Evolutionary conservation across 768 basidiomycete genomes (phyloP).

Genomic region (Grammothele lineata): DNA sequence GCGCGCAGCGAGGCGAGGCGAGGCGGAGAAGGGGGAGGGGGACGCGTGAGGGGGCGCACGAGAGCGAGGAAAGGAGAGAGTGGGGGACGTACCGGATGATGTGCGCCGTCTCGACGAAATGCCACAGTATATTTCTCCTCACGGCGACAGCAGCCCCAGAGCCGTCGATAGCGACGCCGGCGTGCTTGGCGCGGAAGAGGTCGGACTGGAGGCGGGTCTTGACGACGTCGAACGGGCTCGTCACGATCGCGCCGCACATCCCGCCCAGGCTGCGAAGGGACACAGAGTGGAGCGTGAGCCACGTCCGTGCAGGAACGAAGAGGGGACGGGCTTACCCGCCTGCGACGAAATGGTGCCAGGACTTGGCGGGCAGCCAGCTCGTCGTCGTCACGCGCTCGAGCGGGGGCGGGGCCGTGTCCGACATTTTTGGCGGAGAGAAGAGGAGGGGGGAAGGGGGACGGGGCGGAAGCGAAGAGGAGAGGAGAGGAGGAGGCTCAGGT

Average conservation of each 20-base stretch:
- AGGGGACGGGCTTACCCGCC: conserved; percentile 61
- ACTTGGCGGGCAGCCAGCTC: conserved; percentile 58
- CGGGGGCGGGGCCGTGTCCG: conserved; percentile 19
- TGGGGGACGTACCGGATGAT: conserved; percentile 74
- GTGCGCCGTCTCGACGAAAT: conserved; percentile 92
- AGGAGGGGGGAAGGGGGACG: neutral
- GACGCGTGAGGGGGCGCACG: conserved; percentile 79
- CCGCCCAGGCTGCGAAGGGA: conserved; percentile 83
- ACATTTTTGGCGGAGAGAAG: conserved; percentile 15
- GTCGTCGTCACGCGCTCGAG: conserved; percentile 27
- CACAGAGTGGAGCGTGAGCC: neutral
- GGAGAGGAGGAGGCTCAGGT: too few species aligned
- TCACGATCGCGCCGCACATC: conserved; percentile 96
- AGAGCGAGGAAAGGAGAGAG: conserved; percentile 96
- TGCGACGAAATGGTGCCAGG: conserved; percentile 81
- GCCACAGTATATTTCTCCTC: conserved; percentile 65
- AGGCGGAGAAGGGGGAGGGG: neutral
- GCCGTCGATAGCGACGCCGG: conserved; percentile 25
- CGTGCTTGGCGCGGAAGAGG: conserved; percentile 57
- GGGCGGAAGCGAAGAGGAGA: conserved; percentile 1
- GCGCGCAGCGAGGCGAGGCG: too few species aligned
- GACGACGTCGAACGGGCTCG: conserved; percentile 96
- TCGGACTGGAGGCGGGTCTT: conserved; percentile 95
- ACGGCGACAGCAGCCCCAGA: conserved; percentile 27
- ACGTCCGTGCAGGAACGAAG: neutral